Base-by-base conservation (phyloP, 2,329 filamentous ascomycete genomes). In the Aspergillus sp. region DNA sequence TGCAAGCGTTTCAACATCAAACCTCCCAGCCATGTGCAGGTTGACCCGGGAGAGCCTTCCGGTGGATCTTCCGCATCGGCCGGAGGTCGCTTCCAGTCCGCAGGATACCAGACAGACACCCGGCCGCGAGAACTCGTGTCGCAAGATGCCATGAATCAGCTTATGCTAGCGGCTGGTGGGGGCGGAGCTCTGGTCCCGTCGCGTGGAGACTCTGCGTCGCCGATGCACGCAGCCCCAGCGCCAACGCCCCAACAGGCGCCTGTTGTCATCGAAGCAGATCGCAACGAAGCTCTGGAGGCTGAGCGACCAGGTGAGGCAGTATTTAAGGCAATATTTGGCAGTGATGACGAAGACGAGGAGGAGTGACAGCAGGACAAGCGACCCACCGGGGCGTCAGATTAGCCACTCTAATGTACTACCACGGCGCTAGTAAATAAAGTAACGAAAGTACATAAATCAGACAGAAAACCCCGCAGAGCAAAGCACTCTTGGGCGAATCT, bases 1-100 rank as follows among this genome's bases (percentile, higher is more conserved):
- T 98, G 93, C 77, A 99, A 98, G 73, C 84, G 95, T 8, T 96
- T 99, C 76, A 92, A 92, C 65, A 89, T 98, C n/a, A 86, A 83
- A 59, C 85, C 89, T 8, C 91, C 93, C 0, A 81, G 83, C 9
- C 84, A 91, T 71, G 86, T 89, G 33, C 82, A 84, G 66, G 76
- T 81, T 35, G 82, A 87, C 43, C 73, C 80, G 0, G 77, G 73
- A 15, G 71, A 73, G 55, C 71, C 68, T 11, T 49, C 35, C 3
- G 17, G 60, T 68, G 11, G 70, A 55, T 58, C 58, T 27, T 51
- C 35, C n/a, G 51, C 66, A 6, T 45, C 52, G 58, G 56, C 62
- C 27, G 27, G 27, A 17, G 63, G 61, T 14, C 67, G 66, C 7
- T 75, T 73, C 62, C 67, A 70, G 50, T 69, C 73, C 9, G 69